Evolutionary conservation across 1,284 basidiomycete species (phyloP).

Genomic region (Apiotrichum akiyoshidainum): DNA sequence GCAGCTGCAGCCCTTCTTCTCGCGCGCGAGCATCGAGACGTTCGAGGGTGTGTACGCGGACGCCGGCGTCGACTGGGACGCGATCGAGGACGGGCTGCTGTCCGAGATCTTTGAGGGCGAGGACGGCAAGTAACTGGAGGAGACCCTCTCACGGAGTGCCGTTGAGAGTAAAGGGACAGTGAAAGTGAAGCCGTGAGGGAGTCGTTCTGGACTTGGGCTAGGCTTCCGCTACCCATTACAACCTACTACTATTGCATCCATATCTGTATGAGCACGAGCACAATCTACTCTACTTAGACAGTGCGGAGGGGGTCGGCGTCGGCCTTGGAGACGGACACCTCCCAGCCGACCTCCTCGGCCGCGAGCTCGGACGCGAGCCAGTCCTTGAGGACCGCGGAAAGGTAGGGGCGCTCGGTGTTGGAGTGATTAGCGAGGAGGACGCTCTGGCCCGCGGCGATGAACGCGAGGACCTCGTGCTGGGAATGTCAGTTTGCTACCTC

Average conservation of each 20-base stretch:
- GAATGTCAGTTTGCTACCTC: conserved; percentile 5
- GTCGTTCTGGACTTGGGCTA: background rate
- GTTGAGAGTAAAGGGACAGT: background rate
- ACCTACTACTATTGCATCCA: conserved; percentile 1
- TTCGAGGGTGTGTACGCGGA: conserved; percentile 86
- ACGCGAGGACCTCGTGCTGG: conserved; percentile 78
- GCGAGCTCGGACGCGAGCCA: conserved; percentile 61
- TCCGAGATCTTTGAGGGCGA: conserved; percentile 77
- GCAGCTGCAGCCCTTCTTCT: conserved; percentile 81
- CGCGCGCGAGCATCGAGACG: conserved; percentile 76
- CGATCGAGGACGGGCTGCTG: conserved; percentile 72
- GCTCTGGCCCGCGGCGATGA: conserved; percentile 66
- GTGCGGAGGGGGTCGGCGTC: conserved; percentile 23
- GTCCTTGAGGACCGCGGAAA: conserved; percentile 61
- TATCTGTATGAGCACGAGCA: too few species aligned
- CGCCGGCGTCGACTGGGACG: conserved; percentile 71
- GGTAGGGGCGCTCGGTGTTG: conserved; percentile 84
- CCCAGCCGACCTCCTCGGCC: conserved; percentile 16
- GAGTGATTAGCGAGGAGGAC: conserved; percentile 82
- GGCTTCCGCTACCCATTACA: background rate
- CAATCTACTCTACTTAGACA: conserved; percentile 7
- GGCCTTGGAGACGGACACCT: conserved; percentile 16
- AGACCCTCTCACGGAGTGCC: too few species aligned
- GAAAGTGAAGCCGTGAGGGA: too few species aligned
- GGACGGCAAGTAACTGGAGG: background rate